These are phyloP conservation scores for Fusarium duplospermum DNA, from an alignment of 2,329 filamentous ascomycete genomes.

Conservation along the genomic window DNA sequence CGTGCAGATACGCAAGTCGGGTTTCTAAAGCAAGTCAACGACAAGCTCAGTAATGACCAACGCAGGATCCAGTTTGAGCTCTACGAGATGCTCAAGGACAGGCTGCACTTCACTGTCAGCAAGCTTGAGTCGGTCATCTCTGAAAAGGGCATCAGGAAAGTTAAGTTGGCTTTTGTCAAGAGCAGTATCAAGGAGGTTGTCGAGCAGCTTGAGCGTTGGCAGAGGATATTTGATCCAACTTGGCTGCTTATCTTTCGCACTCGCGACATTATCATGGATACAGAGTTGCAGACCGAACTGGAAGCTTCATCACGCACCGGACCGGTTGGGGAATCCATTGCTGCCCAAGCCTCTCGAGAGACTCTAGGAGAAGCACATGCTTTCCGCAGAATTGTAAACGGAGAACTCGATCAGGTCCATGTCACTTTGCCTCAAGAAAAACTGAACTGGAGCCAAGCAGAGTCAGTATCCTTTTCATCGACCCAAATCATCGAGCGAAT, in stretches of 20 bases:
- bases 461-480: slow-evolving; percentile 20
- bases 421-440: neutral
- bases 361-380: neutral
- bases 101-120: neutral
- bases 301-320: neutral
- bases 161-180: slow-evolving; percentile 22
- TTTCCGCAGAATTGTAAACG: neutral
- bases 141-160: slow-evolving; percentile 10
- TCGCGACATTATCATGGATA: slow-evolving; percentile 29
- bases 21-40: slow-evolving; percentile 6
- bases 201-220: slow-evolving; percentile 39
- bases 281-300: slow-evolving; percentile 3
- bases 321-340: neutral
- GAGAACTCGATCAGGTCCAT: neutral
- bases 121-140: neutral
- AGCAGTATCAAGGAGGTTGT: slow-evolving; percentile 33
- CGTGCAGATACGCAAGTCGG: slow-evolving; percentile 8
- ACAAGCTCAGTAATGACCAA: slow-evolving; percentile 4
- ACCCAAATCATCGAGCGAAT: slow-evolving; percentile 42
- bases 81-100: slow-evolving; percentile 11
- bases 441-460: slow-evolving; percentile 1
- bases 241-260: slow-evolving; percentile 42
- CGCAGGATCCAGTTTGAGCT: slow-evolving; percentile 14
- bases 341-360: neutral
- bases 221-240: slow-evolving; percentile 31